Conservation (phyloP, 345 rosid genomes). For the Hirschfeldia incana region DNA sequence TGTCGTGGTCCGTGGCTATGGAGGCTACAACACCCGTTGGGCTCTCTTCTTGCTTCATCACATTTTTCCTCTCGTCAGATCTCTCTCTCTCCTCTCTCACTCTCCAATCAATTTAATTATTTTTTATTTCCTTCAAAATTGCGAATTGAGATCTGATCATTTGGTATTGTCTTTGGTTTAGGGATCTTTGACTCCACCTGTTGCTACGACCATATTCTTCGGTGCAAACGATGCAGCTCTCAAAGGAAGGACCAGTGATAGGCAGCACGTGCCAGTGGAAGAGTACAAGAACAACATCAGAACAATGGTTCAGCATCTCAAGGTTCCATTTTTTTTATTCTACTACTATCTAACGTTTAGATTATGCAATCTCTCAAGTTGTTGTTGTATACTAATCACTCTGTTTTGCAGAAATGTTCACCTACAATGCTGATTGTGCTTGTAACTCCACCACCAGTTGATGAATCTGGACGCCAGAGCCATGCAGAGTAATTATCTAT, state of each 20-base stretch:
- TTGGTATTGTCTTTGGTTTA: constrained; percentile 5
- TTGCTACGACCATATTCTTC: constrained; percentile 77
- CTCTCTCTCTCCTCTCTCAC: not conserved
- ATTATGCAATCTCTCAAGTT: not conserved
- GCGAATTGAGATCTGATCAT: not conserved
- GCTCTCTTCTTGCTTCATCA: constrained; percentile 16
- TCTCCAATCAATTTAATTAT: not conserved
- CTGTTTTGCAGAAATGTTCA: constrained; percentile 57
- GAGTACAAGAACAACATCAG: constrained; percentile 73
- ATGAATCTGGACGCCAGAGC: constrained; percentile 59
- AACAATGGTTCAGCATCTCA: constrained; percentile 73
- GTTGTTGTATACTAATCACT: not conserved
- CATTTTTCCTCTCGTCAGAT: constrained; percentile 14
- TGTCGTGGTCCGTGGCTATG: constrained; percentile 84
- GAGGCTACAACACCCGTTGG: constrained; percentile 75
- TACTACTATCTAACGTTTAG: not conserved
- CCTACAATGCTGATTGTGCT: constrained; percentile 75
- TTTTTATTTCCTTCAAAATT: not conserved
- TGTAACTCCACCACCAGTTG: constrained; percentile 86
- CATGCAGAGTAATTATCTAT: constrained; percentile 54
- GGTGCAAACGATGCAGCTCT: constrained; percentile 98
- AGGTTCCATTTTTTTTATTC: constrained; percentile 47
- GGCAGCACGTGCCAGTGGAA: constrained; percentile 78
- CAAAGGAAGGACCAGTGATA: constrained; percentile 62
- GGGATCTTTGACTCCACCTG: constrained; percentile 58